These are phyloP conservation scores for Tolypocladium ophioglossoides DNA, from an alignment of 2,329 filamentous ascomycete genomes.

Conservation along the genomic window DNA sequence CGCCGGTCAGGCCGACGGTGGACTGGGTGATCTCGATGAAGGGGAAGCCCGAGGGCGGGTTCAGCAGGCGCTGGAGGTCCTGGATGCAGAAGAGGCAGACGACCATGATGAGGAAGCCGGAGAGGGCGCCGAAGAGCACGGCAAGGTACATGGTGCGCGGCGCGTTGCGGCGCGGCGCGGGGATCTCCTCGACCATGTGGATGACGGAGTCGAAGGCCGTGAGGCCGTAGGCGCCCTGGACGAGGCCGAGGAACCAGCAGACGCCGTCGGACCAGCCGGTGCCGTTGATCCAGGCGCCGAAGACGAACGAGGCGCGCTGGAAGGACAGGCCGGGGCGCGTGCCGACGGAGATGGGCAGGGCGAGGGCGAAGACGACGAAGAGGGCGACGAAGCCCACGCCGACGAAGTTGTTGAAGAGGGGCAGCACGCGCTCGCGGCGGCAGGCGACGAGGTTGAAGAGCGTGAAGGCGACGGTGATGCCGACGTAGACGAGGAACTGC, in stretches of 20 bases:
- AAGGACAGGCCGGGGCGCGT: slow-evolving; percentile 30
- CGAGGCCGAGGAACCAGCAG: slow-evolving; percentile 46
- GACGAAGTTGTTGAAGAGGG: slow-evolving; percentile 46
- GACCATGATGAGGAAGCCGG: slow-evolving; percentile 40
- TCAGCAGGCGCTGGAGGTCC: slow-evolving; percentile 28
- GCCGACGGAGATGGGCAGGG: slow-evolving; percentile 41
- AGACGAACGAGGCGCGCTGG: slow-evolving; percentile 40
- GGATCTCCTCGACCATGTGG: slow-evolving; percentile 48
- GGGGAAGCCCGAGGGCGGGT: slow-evolving; percentile 29
- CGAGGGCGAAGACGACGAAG: slow-evolving; percentile 40
- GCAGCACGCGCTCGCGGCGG: slow-evolving; percentile 25
- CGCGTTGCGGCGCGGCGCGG: slow-evolving; percentile 36
- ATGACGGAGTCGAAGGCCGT: slow-evolving; percentile 49
- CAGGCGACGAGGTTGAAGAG: slow-evolving; percentile 40
- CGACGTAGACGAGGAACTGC: slow-evolving; percentile 43
- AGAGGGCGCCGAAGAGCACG: slow-evolving; percentile 35
- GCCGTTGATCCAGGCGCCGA: slow-evolving; percentile 33
- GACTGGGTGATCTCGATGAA: slow-evolving; percentile 37
- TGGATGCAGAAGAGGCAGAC: slow-evolving; percentile 41
- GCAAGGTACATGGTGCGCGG: slow-evolving; percentile 42
- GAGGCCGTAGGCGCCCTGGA: slow-evolving; percentile 44
- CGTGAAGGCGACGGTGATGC: slow-evolving; percentile 35
- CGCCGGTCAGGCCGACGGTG: slow-evolving; percentile 24
- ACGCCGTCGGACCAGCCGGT: slow-evolving; percentile 44
- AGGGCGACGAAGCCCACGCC: slow-evolving; percentile 40